Evolutionary conservation across 805 yeast genomes (phyloP).

Genomic region (Lipomyces spencermartinsiae): DNA sequence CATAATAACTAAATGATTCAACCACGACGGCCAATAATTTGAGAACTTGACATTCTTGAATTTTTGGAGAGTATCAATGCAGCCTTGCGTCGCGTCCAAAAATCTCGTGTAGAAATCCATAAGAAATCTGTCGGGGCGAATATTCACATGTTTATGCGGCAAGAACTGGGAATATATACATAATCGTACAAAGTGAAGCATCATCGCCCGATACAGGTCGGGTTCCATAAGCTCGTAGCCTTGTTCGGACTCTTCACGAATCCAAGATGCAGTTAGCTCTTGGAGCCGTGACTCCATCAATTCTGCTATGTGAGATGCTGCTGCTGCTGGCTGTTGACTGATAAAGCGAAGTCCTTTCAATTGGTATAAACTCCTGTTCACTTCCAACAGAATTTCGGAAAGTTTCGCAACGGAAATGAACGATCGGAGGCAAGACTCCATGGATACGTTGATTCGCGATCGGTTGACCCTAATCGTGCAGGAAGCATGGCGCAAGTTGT

Average conservation of each 20-base stretch:
- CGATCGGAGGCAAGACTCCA: conserved; percentile 16
- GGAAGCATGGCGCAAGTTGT: not conserved
- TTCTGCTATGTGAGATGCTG: conserved; percentile 20
- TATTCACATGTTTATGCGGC: conserved; percentile 12
- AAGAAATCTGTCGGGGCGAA: not conserved
- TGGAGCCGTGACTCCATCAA: conserved; percentile 16
- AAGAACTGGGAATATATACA: conserved; percentile 20
- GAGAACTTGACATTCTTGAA: conserved; percentile 13
- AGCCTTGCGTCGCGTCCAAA: conserved; percentile 15
- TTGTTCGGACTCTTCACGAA: not conserved
- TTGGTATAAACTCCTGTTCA: conserved; percentile 22
- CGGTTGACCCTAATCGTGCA: not conserved
- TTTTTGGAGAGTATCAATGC: conserved; percentile 9
- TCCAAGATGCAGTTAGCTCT: conserved; percentile 9
- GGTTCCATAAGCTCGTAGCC: conserved; percentile 12
- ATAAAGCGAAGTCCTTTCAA: not conserved
- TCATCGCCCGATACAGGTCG: conserved; percentile 12
- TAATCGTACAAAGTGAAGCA: conserved; percentile 10
- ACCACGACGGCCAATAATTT: conserved; percentile 29
- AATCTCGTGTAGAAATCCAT: conserved; percentile 14
- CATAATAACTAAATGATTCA: conserved; percentile 17
- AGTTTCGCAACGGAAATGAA: conserved; percentile 17
- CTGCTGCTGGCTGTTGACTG: not conserved
- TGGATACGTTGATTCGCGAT: not conserved
- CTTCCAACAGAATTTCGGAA: conserved; percentile 19